Base-by-base conservation (phyloP, 352 stramenopile genomes). In the Phytopythium ostracodes region DNA sequence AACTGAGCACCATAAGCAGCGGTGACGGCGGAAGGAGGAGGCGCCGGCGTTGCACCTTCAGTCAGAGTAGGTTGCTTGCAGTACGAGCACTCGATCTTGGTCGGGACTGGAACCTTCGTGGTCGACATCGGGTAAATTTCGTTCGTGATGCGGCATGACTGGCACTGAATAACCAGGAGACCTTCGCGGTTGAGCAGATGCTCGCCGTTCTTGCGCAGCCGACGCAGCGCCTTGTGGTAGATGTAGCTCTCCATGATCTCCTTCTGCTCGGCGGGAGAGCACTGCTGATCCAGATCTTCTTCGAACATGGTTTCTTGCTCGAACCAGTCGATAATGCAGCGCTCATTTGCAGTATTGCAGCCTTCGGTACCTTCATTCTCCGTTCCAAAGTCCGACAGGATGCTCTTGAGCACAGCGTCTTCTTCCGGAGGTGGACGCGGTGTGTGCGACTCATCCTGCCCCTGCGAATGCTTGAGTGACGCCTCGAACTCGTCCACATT, bases 291-390 rank as follows among this genome's bases (percentile, higher is more conserved):
- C 58, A 92, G 49, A 33, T 91, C 84, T 72, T 95, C 87, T 77
- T 95, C 87, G 60, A 95, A 95, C 87, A 95, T 95, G 6, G 84
- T 94, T 63, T 95, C 87, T 73, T 95, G 87, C 71, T 95, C 87
- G 31, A 92, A 95, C 79, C 84, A 93, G 52, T 93, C 87, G 33
- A 92, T 68, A 53, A 93, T 88, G 57, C 81, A 91, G 27, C 56
- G 56, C 18, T 64, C 46, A 2, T 59, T 49, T 17, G 7, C 11
- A 11, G 8, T 11, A 18, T 33, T 20, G 14, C 3, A 42, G 64
- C 60, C 66, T 42, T 52, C 65, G 20, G 65, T 57, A 66, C 60
- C 53, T 65, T 60, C 14, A 49, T 56, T 56, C 53, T 73, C 43
- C 60, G 65, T 56, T 1, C 56, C 63, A 59, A 87, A 82, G 49